These are phyloP conservation scores for Arabis hirsuta DNA, from an alignment of 345 rosid species.

Conservation along the genomic window DNA sequence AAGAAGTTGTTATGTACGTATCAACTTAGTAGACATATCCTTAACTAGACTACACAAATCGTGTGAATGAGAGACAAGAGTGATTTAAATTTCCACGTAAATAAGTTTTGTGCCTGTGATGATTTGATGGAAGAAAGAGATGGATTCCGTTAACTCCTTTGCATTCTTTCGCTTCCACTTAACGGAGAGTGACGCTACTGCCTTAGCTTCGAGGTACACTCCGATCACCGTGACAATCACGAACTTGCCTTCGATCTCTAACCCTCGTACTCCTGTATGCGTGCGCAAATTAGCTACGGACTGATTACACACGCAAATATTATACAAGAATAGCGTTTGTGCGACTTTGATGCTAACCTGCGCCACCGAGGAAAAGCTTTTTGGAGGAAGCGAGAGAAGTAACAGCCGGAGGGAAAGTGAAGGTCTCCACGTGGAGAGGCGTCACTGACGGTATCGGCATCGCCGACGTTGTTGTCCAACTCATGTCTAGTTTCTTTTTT, in stretches of 20 bases:
- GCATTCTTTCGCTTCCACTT: constrained; percentile 74
- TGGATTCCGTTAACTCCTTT: constrained; percentile 55
- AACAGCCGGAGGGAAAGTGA: constrained; percentile 54
- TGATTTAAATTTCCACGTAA: background rate
- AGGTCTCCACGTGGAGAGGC: constrained; percentile 49
- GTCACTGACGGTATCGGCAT: constrained; percentile 36
- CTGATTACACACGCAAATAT: no score
- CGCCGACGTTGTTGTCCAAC: constrained; percentile 17
- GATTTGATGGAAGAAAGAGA: constrained; percentile 66
- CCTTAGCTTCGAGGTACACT: constrained; percentile 62
- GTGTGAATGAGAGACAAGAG: constrained; percentile 5
- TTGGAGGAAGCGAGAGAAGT: constrained; percentile 64
- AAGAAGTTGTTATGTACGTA: background rate
- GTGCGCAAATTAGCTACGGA: constrained; percentile 13
- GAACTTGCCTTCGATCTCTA: constrained; percentile 71
- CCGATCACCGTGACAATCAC: constrained; percentile 75
- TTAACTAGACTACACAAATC: constrained; percentile 8
- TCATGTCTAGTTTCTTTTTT: constrained; percentile 7
- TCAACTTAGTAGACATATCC: background rate
- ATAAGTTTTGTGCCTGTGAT: constrained; percentile 56
- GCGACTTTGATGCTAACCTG: constrained; percentile 46
- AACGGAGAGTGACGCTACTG: constrained; percentile 54
- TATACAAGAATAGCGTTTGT: background rate
- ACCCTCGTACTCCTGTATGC: constrained; percentile 65
- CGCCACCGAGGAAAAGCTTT: constrained; percentile 72